Evolutionary conservation across 108 stramenopile genomes (phyloP).

Genomic region (Epipyxis sp.): DNA sequence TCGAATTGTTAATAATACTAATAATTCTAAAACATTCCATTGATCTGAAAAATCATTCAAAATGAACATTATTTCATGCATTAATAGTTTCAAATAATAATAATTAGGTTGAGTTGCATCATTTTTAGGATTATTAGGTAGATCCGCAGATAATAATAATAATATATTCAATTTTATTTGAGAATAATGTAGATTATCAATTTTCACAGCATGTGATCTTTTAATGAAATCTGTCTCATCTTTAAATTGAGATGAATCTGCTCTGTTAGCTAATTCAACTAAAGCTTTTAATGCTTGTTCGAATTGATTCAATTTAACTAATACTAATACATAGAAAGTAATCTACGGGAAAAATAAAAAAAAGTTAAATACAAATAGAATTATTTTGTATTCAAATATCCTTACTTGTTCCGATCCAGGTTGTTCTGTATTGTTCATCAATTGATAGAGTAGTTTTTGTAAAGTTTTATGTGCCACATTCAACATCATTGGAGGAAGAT

Average conservation of each 20-base stretch:
- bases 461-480: not conserved
- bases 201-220: not conserved
- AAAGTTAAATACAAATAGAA: too few species aligned
- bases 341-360: too few species aligned
- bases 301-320: too few species aligned
- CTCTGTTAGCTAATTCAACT: too few species aligned
- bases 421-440: not conserved
- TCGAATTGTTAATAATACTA: too few species aligned
- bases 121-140: not conserved
- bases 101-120: not conserved
- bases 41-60: not conserved
- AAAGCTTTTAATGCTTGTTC: too few species aligned
- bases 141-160: not conserved
- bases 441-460: not conserved
- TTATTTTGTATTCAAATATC: too few species aligned
- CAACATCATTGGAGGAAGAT: constrained; percentile 14
- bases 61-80: not conserved
- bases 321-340: too few species aligned
- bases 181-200: not conserved
- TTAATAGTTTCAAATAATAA: not conserved
- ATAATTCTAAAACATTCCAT: constrained; percentile 6
- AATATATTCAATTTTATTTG: not conserved
- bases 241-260: not conserved
- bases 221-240: not conserved
- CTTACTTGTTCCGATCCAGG: constrained; percentile 12